Evolutionary conservation across 1,284 basidiomycete genomes (phyloP), one percentile per base, ranked within the genome.

Genomic region (Phylloboletellus chloephorus): DNA sequence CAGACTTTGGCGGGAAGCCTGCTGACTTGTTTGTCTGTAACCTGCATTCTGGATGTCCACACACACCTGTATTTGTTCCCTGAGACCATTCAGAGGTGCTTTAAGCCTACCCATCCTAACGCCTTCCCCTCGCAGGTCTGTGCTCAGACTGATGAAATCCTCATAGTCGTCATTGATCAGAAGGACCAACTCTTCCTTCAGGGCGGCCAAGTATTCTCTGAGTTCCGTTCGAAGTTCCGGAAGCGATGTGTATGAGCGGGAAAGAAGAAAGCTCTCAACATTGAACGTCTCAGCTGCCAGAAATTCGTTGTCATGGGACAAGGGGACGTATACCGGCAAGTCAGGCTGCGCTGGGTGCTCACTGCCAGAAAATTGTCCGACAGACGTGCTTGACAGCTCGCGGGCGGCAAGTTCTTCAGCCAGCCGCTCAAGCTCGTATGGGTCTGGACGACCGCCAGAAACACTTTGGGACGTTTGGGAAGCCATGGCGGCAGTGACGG

Each of bases 161-260:
- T 93, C 92, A 63, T 98, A 98, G 66, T 98, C 94, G 56, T 93
- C 86, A 62, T 98, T 97, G 64, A 98, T 97, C 58, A 98, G 79
- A 57, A 82, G 82, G 21, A 97, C 90, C 21, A 98, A 76, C 60
- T 96, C 92, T 59, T 93, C 88, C 57, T 94, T 91, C 52, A 98
- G 67, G 11, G 75, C 72, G 1, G 78, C 77, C 44, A 91, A 73
- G 64, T 97, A 97, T 43, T 86, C 82, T 21, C 91, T 77, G 11
- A 98, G 72, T 59, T 98, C 93, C 12, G 77, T 67, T 39, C 92
- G 82, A 25, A 97, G 72, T 61, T 95, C 92, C 32, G 86, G 82
- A 10, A 96, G 74, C 8, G 91, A 88, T 0, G 86, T 88, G 55
- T 91, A 84, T 24, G 88, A 75, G 33, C 94, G 78, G 7, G 90